Evolutionary conservation across 1,284 basidiomycete genomes (phyloP).

Genomic region (Ceratobasidium sp.): DNA sequence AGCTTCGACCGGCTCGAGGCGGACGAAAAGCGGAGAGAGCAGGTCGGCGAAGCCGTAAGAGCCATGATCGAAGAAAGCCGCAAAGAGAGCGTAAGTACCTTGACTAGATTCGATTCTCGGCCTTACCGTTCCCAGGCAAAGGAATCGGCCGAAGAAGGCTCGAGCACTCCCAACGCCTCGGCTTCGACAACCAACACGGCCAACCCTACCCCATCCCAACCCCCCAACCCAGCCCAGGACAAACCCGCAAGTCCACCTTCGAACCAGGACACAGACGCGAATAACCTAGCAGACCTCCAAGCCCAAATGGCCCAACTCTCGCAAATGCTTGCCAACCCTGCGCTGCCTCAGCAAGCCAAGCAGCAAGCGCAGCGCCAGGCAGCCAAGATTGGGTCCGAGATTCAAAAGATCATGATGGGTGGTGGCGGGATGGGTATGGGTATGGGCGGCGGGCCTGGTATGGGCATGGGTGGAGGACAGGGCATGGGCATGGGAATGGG

Average conservation of each 20-base stretch:
- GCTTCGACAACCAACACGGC: constrained; percentile 19
- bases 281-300: constrained; percentile 28
- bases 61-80: constrained; percentile 82
- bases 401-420: constrained; percentile 62
- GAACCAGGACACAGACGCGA: background rate
- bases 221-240: constrained; percentile 8
- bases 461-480: background rate
- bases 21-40: constrained; percentile 79
- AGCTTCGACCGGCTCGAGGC: constrained; percentile 82
- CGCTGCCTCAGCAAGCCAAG: constrained; percentile 8
- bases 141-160: constrained; percentile 1
- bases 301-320: constrained; percentile 30
- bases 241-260: background rate
- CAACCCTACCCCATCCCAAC: background rate
- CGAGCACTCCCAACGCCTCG: constrained; percentile 36
- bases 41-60: constrained; percentile 81
- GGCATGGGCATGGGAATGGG: constrained; percentile 8
- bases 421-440: constrained; percentile 26
- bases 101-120: background rate
- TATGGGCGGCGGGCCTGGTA: background rate
- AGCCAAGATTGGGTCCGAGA: constrained; percentile 55
- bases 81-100: constrained; percentile 55
- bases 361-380: constrained; percentile 34
- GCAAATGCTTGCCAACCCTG: constrained; percentile 27
- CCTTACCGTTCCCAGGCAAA: constrained; percentile 1